These are phyloP conservation scores for Priceomyces medius DNA, from an alignment of 805 yeast genomes.

Conservation along the genomic window DNA sequence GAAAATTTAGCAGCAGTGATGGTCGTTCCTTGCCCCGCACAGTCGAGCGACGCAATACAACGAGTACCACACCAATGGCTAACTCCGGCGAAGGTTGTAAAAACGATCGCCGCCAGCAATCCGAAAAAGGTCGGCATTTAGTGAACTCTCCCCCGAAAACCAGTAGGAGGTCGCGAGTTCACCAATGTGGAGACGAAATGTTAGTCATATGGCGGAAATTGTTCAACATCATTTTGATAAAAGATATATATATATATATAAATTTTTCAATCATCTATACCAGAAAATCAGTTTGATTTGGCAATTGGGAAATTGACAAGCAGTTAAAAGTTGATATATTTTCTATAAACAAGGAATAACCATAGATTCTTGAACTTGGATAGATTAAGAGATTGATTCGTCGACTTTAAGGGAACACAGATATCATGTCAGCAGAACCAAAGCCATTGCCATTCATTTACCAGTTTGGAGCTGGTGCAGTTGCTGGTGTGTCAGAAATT, in stretches of 20 bases:
- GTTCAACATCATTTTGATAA: no score
- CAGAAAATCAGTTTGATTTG: no score
- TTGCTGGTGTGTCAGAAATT: constrained; percentile 97
- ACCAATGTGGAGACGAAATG: not conserved
- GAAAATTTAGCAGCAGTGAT: no score
- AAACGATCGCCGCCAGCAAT: no score
- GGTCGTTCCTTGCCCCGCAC: no score
- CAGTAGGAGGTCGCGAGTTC: not conserved
- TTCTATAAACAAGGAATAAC: not conserved
- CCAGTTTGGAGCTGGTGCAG: constrained; percentile 89
- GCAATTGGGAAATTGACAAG: not conserved
- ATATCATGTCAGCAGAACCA: constrained; percentile 16
- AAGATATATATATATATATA: no score
- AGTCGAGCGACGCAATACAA: no score
- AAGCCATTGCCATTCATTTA: constrained; percentile 74
- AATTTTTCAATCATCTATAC: no score
- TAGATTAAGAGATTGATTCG: not conserved
- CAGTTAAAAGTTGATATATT: not conserved
- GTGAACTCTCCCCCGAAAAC: no score
- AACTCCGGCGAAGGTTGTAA: no score
- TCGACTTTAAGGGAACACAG: not conserved
- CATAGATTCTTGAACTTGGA: not conserved
- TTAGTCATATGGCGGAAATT: not conserved
- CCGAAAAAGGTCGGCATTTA: no score
- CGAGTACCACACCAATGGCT: no score